These are phyloP conservation scores for Talaromyces liani DNA, from an alignment of 495 filamentous ascomycete species.

Conservation along the genomic window DNA sequence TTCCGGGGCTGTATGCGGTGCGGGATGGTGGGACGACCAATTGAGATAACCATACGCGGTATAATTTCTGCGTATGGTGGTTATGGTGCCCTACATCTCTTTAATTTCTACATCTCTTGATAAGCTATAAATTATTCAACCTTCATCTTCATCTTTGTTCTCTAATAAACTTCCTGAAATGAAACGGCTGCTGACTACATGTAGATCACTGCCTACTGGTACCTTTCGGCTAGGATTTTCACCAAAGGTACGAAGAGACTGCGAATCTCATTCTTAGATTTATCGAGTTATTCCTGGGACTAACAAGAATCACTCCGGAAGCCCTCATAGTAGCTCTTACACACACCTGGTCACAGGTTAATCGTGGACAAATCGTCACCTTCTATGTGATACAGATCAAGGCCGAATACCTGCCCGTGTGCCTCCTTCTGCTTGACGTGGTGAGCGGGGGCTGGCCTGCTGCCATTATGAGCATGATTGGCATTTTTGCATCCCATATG, in stretches of 20 bases:
- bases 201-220: constrained; percentile 1
- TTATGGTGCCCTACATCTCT: constrained; percentile 85
- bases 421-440: constrained; percentile 62
- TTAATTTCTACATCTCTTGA: constrained; percentile 12
- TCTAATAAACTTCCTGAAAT: background rate
- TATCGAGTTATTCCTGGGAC: constrained; percentile 18
- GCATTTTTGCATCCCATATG: constrained; percentile 73
- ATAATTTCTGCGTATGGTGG: constrained; percentile 58
- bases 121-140: constrained; percentile 1
- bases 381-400: constrained; percentile 75
- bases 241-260: background rate
- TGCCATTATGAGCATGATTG: constrained; percentile 51
- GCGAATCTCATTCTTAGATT: constrained; percentile 1
- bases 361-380: constrained; percentile 58
- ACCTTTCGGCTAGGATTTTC: background rate
- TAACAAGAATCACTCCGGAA: constrained; percentile 14
- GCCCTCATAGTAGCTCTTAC: constrained; percentile 69
- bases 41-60: constrained; percentile 73
- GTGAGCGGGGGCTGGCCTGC: constrained; percentile 42
- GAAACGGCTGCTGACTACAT: background rate
- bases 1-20: constrained; percentile 63
- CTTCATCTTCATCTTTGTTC: background rate
- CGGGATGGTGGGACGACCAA: constrained; percentile 81
- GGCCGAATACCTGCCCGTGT: constrained; percentile 65
- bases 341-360: constrained; percentile 78